A percentile compares a stretch with the other conserved stretches of the same genome.
phyloP scores from a whole-genome alignment of 2,329 filamentous ascomycete genomes.

The Hypoxylon rubiginosum region DNA sequence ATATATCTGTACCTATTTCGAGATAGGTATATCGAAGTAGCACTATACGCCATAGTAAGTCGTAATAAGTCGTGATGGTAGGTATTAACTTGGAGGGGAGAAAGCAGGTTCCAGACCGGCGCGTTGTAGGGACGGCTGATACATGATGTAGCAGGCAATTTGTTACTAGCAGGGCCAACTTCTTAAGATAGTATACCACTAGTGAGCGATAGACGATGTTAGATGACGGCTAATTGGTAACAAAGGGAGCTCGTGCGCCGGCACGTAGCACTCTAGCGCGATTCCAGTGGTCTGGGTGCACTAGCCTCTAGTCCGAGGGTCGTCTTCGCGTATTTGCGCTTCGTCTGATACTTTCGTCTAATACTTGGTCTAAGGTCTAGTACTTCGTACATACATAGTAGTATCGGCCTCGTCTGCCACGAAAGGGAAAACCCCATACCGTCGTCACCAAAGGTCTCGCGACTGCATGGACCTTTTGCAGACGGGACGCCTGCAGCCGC shows the following conservation, averaged over 20 bases:
- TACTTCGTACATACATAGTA: constrained; percentile 18
- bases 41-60: not conserved
- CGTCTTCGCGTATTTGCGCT: constrained; percentile 12
- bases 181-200: constrained; percentile 43
- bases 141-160: constrained; percentile 30
- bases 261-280: constrained; percentile 48
- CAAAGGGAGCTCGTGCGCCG: constrained; percentile 46
- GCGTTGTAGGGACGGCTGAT: constrained; percentile 34
- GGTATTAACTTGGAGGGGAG: constrained; percentile 13
- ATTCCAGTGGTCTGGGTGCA: constrained; percentile 50
- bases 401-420: constrained; percentile 35
- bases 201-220: not conserved
- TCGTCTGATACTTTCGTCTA: no score
- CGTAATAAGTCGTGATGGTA: constrained; percentile 30
- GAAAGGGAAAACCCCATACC: constrained; percentile 19
- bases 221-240: constrained; percentile 48
- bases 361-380: no score
- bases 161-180: constrained; percentile 14
- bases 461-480: constrained; percentile 50
- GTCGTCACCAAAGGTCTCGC: constrained; percentile 19
- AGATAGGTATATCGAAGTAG: no score
- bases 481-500: constrained; percentile 41
- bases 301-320: constrained; percentile 28
- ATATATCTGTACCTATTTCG: not conserved
- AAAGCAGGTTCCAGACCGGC: constrained; percentile 35